Percentiles rank a stretch among this genome's conserved stretches.
phyloP scores from a whole-genome alignment of 805 yeast genomes.

The Zygosaccharomyces kombuchaensis region DNA sequence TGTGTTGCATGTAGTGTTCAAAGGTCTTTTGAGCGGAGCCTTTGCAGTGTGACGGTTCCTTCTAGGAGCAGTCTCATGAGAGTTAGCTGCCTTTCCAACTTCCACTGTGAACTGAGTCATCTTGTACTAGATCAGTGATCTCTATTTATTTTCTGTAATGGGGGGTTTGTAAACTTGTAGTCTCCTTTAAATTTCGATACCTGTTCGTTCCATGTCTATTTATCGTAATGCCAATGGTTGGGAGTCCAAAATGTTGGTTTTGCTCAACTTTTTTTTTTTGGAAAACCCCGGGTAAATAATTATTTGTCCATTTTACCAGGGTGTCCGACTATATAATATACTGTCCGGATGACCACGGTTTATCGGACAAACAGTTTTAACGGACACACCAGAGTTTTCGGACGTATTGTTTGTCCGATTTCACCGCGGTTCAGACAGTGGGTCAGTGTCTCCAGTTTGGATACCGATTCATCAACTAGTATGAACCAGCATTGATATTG shows the following conservation, averaged over 20 bases:
- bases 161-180: not conserved
- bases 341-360: not conserved
- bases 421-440: too few species aligned
- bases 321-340: not conserved
- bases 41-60: constrained; percentile 43
- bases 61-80: constrained; percentile 81
- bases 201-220: not conserved
- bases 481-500: too few species aligned
- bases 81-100: constrained; percentile 61
- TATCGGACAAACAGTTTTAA: not conserved
- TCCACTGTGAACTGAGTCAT: constrained; percentile 43
- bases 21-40: constrained; percentile 55
- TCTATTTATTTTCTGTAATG: not conserved
- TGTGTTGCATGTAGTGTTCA: constrained; percentile 58
- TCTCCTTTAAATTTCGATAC: not conserved
- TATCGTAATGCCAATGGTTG: not conserved
- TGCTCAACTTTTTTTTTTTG: constrained; percentile 1
- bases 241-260: not conserved
- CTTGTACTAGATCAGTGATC: not conserved
- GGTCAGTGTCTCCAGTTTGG: too few species aligned
- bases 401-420: too few species aligned
- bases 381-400: too few species aligned
- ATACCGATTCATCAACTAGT: too few species aligned
- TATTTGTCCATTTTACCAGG: not conserved
- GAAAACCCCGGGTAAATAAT: not conserved